A percentile compares a stretch with the other conserved stretches of the same genome.
Conservation (phyloP, 2,329 filamentous ascomycete species). For the Fusarium azukiicola region DNA sequence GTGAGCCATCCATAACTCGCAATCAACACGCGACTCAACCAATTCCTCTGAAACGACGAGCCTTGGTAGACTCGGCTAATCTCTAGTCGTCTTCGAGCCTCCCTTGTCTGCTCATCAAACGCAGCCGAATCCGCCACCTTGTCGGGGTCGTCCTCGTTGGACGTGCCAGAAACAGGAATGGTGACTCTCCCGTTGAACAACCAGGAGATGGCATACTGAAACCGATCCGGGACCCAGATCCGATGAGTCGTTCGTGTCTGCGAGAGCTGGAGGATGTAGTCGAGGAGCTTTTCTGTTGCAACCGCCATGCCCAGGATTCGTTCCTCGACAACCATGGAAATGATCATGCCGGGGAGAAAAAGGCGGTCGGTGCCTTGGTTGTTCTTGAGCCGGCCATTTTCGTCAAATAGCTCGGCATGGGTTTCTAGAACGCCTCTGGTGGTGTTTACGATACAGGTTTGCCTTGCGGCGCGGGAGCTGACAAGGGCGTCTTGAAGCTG, state of each 20-base stretch:
- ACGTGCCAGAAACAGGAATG: slow-evolving; percentile 44
- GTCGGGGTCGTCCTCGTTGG: slow-evolving; percentile 42
- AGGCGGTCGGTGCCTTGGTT: slow-evolving; percentile 49
- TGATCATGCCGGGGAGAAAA: slow-evolving; percentile 64
- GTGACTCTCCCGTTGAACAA: slow-evolving; percentile 51
- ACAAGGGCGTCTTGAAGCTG: slow-evolving; percentile 50
- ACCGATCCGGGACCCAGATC: slow-evolving; percentile 67
- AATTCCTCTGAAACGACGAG: slow-evolving; percentile 36
- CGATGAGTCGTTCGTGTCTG: slow-evolving; percentile 59
- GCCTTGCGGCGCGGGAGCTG: slow-evolving; percentile 54
- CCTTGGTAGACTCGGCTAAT: slow-evolving; percentile 56
- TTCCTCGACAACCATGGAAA: slow-evolving; percentile 72
- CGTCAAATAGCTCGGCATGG: slow-evolving; percentile 66
- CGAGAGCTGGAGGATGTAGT: slow-evolving; percentile 61
- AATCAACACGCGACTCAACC: slow-evolving; percentile 52
- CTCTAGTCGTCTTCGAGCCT: slow-evolving; percentile 61
- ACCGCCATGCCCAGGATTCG: slow-evolving; percentile 56
- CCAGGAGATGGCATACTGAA: slow-evolving; percentile 66
- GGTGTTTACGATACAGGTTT: slow-evolving; percentile 56
- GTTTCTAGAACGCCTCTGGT: slow-evolving; percentile 65
- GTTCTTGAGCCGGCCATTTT: slow-evolving; percentile 61
- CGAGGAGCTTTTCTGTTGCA: slow-evolving; percentile 60
- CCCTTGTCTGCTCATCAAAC: slow-evolving; percentile 58
- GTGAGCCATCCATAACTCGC: slow-evolving; percentile 65
- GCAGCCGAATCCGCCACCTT: slow-evolving; percentile 51